These are phyloP conservation scores for Colletotrichum truncatum DNA, from an alignment of 2,329 filamentous ascomycete species.

Conservation along the genomic window DNA sequence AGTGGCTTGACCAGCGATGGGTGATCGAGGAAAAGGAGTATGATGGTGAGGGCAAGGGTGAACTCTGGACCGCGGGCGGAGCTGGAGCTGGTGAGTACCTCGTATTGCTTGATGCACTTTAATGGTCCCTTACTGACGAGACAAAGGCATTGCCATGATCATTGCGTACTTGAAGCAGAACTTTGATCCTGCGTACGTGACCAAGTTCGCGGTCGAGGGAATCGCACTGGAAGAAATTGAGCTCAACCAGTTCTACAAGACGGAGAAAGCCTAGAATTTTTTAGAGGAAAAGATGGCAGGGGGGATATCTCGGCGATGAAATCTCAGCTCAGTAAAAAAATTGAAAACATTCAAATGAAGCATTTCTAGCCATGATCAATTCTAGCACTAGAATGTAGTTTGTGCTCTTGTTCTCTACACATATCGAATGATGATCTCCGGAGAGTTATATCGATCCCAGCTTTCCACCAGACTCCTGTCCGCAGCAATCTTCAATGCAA, in stretches of 20 bases:
- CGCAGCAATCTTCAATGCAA: constrained; percentile 29
- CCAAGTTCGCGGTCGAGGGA: constrained; percentile 6
- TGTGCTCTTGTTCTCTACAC: too few relatives aligned
- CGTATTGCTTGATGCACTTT: neutral
- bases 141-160: constrained; percentile 11
- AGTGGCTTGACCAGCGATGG: constrained; percentile 50
- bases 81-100: constrained; percentile 44
- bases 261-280: too few relatives aligned
- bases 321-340: too few relatives aligned
- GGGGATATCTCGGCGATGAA: too few relatives aligned
- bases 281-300: too few relatives aligned
- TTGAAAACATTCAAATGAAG: too few relatives aligned
- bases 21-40: constrained; percentile 44
- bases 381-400: too few relatives aligned
- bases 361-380: too few relatives aligned
- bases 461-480: constrained; percentile 19
- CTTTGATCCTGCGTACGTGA: constrained; percentile 15
- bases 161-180: constrained; percentile 22
- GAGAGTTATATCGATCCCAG: constrained; percentile 44
- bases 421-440: constrained; percentile 55
- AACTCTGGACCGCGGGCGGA: constrained; percentile 48
- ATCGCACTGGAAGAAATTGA: constrained; percentile 17
- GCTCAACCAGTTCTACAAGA: constrained; percentile 25
- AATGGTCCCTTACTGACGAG: neutral
- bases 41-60: constrained; percentile 37